Percentiles rank a stretch among this genome's conserved stretches.
phyloP scores from a whole-genome alignment of 1,284 basidiomycete genomes.

The Heterobasidion parviporum region DNA sequence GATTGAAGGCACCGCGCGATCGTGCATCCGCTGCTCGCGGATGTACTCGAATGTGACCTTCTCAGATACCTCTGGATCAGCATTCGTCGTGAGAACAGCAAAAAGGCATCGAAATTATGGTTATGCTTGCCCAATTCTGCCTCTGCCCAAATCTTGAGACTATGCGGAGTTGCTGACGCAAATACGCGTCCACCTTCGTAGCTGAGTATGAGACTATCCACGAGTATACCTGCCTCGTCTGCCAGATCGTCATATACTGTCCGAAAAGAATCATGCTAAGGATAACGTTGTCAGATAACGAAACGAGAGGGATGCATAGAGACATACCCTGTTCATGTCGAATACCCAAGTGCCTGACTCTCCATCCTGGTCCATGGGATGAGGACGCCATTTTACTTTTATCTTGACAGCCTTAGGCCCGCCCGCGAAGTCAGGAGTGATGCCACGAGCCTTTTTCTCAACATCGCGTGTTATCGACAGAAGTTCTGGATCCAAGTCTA shows the following conservation, averaged over 20 bases:
- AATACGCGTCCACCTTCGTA: conserved; percentile 55
- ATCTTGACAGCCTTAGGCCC: conserved; percentile 40
- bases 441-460: conserved; percentile 8
- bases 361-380: conserved; percentile 41
- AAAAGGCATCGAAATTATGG: not conserved
- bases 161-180: conserved; percentile 54
- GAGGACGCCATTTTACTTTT: conserved; percentile 52
- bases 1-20: conserved; percentile 17
- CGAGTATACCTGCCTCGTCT: conserved; percentile 43
- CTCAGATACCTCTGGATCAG: conserved; percentile 50
- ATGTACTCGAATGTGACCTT: conserved; percentile 53
- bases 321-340: conserved; percentile 48
- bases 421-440: conserved; percentile 14
- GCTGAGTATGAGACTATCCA: conserved; percentile 45
- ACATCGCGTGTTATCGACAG: conserved; percentile 39
- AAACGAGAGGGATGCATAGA: conserved; percentile 1
- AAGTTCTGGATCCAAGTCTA: conserved; percentile 52
- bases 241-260: conserved; percentile 54
- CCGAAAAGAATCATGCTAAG: conserved; percentile 53
- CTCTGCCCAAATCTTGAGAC: conserved; percentile 57
- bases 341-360: conserved; percentile 37
- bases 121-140: conserved; percentile 49
- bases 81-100: not conserved
- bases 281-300: not conserved
- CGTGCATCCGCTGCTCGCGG: conserved; percentile 29